A percentile compares a stretch with the other conserved stretches of the same genome.
phyloP scores from a whole-genome alignment of 345 rosid species.

The Hevea brasiliensis region DNA sequence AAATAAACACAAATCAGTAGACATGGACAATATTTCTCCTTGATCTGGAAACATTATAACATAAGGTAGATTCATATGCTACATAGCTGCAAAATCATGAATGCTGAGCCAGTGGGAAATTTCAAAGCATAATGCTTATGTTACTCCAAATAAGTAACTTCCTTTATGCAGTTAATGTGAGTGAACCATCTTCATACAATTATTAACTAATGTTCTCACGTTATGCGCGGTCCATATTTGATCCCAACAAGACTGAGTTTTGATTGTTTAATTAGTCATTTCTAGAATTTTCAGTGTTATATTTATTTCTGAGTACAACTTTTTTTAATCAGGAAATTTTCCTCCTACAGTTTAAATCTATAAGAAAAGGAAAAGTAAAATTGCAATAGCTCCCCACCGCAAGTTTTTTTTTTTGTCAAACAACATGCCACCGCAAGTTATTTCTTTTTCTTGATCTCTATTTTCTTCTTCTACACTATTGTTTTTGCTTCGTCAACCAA shows the following conservation, averaged over 20 bases:
- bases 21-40: slow-evolving; percentile 1
- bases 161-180: background rate
- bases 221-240: background rate
- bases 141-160: background rate
- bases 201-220: background rate
- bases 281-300: too few species aligned
- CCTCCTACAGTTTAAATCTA: too few species aligned
- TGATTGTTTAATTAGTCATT: background rate
- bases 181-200: background rate
- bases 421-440: too few species aligned
- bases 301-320: too few species aligned
- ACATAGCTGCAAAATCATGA: background rate
- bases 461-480: background rate
- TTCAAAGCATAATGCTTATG: background rate
- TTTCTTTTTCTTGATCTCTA: background rate
- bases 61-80: background rate
- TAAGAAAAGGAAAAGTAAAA: too few species aligned
- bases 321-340: too few species aligned
- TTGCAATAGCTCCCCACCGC: too few species aligned
- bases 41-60: slow-evolving; percentile 1
- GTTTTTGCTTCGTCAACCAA: background rate
- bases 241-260: background rate
- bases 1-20: slow-evolving; percentile 19
- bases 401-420: too few species aligned
- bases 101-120: background rate